Base-by-base conservation (phyloP, 2,329 filamentous ascomycete species). In the Neoarthrinium moseri region DNA sequence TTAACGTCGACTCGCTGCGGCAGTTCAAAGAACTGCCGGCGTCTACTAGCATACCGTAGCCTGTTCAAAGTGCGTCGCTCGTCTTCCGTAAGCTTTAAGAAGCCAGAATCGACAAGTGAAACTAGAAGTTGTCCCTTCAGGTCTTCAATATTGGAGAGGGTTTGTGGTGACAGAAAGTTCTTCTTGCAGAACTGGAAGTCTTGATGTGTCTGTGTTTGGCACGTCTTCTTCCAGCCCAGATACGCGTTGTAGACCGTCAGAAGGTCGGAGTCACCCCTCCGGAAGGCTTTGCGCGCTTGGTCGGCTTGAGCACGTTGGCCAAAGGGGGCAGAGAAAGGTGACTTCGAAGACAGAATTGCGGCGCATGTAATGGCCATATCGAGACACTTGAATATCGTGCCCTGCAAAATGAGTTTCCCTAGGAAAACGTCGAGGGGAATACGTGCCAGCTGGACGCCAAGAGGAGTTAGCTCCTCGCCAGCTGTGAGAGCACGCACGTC, bases 241-340 rank as follows among this genome's bases (percentile, higher is more conserved):
- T 99, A 99, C 2, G 94, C 94, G 61, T 96, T 96, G 71, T 96
- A 97, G 1, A 91, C 80, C 0, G 94, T 97, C 10, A 97, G 73
- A 1, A 97, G 76, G 63, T 99, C 94, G 0, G 94, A 97, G 64
- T 96, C 90, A 18, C 89, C 86, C 56, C 87, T 83, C 51, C 87
- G 86, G 71, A 95, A 99, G 4, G 81, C 81, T 47, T 87, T 77
- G 2, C 89, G 81, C 1, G 89, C 87, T 18, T 84, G 81, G 55
- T 96, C 88, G 27, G 90, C 90, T 60, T 95, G 89, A 32, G 84
- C 78, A 42, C 88, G 84, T 37, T 91, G 87, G 2, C 90, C 89
- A 64, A 96, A 90, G 0, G 91, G 88, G 2, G 88, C 87, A 1
- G 92, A 78, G 63, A 97, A 97, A 0, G 92, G 94, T 0, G 91